Conservation (phyloP, 192 early-diverging fungal genomes). For the Powellomyces hirtus region DNA sequence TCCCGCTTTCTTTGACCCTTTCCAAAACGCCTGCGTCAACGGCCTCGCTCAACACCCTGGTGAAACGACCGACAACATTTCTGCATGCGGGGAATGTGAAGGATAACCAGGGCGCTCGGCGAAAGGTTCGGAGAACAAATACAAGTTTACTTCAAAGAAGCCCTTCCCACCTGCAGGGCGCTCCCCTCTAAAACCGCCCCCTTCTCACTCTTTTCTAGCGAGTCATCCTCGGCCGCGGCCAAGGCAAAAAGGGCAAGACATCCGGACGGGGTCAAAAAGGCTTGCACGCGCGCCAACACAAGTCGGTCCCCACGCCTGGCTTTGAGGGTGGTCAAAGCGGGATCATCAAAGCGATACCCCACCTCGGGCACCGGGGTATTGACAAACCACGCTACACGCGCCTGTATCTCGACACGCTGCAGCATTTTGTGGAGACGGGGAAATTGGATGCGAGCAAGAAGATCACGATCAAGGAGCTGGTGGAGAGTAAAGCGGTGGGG, state of each 20-base stretch:
- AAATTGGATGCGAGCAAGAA: constrained; percentile 74
- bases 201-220: constrained; percentile 9
- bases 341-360: constrained; percentile 75
- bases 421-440: constrained; percentile 86
- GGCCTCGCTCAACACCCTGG: neutral
- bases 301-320: constrained; percentile 71
- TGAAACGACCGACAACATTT: constrained; percentile 17
- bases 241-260: constrained; percentile 87
- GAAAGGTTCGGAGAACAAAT: constrained; percentile 35
- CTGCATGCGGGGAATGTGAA: constrained; percentile 29
- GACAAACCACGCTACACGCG: constrained; percentile 21
- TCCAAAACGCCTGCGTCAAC: too few species aligned
- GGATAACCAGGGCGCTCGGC: constrained; percentile 40
- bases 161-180: neutral
- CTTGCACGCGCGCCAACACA: constrained; percentile 76
- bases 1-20: too few species aligned
- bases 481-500: constrained; percentile 61
- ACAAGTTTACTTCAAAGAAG: too few species aligned
- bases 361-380: constrained; percentile 66
- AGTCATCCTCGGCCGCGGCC: constrained; percentile 55
- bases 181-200: neutral
- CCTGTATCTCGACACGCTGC: constrained; percentile 77
- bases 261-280: constrained; percentile 91
- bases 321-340: constrained; percentile 96
- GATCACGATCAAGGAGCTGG: constrained; percentile 79